Percentiles rank a stretch among this genome's conserved stretches.
Conservation (phyloP, 2,329 filamentous ascomycete genomes). For the Ophiocordyceps camponoti-leonardi region DNA sequence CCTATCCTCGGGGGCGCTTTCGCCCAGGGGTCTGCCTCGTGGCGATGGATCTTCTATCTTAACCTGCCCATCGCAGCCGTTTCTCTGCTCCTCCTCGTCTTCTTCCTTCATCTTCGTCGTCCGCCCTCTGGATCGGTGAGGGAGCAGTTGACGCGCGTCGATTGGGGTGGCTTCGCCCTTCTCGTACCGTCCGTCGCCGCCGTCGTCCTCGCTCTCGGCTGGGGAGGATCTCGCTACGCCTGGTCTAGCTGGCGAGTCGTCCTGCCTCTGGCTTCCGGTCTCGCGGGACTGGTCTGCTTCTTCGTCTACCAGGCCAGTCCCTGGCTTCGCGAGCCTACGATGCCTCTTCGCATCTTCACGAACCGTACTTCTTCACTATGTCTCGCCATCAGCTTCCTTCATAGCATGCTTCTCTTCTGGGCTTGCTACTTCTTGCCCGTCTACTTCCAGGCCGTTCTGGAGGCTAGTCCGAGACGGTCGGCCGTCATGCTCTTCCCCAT, state of each 20-base stretch:
- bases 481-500: constrained; percentile 15
- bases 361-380: constrained; percentile 9
- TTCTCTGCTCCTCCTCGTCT: constrained; percentile 9
- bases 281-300: constrained; percentile 11
- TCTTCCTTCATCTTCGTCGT: constrained; percentile 16
- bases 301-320: constrained; percentile 1
- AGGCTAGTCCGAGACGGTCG: constrained; percentile 6
- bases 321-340: constrained; percentile 3
- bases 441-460: constrained; percentile 27
- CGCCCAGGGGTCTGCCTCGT: constrained; percentile 6
- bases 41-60: constrained; percentile 24
- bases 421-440: constrained; percentile 24
- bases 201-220: constrained; percentile 16
- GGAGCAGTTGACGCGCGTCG: constrained; percentile 12
- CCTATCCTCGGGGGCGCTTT: constrained; percentile 9
- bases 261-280: constrained; percentile 22
- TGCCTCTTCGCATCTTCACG: constrained; percentile 4
- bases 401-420: constrained; percentile 8
- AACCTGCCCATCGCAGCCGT: constrained; percentile 18
- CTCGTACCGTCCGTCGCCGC: constrained; percentile 17
- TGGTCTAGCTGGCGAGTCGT: constrained; percentile 21
- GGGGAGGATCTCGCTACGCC: constrained; percentile 19
- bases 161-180: constrained; percentile 21
- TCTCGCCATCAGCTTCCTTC: constrained; percentile 12
- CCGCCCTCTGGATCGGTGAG: not conserved